phyloP scores from a whole-genome alignment of 1,284 basidiomycete genomes.

The Tilletia walkeri region DNA sequence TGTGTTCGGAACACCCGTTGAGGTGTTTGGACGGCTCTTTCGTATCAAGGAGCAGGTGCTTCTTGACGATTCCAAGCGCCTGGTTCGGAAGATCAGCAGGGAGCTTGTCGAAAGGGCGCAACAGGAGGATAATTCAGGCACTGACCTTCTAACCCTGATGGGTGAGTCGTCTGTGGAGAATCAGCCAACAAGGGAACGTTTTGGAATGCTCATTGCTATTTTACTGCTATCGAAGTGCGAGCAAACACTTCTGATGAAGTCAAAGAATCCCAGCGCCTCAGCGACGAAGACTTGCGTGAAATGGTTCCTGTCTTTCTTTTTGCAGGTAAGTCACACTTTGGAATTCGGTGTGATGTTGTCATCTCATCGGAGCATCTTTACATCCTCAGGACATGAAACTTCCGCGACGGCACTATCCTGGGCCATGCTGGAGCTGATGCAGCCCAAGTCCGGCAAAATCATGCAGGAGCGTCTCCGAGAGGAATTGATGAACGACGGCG shows the following conservation, averaged over 20 bases:
- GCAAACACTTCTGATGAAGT: constrained; percentile 10
- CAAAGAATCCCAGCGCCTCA: constrained; percentile 10
- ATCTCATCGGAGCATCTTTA: background rate
- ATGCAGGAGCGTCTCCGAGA: background rate
- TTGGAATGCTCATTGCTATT: no score
- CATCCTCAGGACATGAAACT: constrained; percentile 10
- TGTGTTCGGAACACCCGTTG: background rate
- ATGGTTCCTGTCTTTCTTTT: constrained; percentile 6
- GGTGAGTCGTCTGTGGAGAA: background rate
- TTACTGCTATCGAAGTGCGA: background rate
- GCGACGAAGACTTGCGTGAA: background rate
- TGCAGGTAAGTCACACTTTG: background rate
- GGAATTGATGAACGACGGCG: background rate
- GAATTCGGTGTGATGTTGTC: background rate
- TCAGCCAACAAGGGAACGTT: no score
- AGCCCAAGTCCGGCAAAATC: background rate
- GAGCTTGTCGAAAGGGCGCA: constrained; percentile 11
- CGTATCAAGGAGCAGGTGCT: background rate
- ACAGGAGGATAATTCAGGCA: background rate
- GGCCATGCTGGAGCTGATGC: constrained; percentile 8
- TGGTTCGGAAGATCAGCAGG: background rate
- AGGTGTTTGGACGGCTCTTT: background rate
- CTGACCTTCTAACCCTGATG: constrained; percentile 7
- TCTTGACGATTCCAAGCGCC: background rate
- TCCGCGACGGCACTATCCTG: constrained; percentile 1